Evolutionary conservation across 805 yeast species (phyloP), one percentile per base, ranked within the genome.

Genomic region (Kodamaea restingae): DNA sequence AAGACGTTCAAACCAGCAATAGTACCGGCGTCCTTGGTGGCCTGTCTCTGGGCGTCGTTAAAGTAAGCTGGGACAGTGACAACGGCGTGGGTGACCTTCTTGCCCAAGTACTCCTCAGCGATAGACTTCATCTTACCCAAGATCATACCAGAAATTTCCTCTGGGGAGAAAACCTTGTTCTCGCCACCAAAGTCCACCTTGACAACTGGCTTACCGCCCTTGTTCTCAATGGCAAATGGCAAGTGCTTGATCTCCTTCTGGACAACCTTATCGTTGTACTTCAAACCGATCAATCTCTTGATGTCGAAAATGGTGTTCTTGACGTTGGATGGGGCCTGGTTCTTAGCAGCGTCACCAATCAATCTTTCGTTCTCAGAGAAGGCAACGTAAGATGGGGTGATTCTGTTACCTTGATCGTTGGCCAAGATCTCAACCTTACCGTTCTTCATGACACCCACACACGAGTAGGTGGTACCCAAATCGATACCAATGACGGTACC

Each of bases 321-420:
- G 48, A 95, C 96, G 75, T 88, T 88, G 65, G 88, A 80, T 42
- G 96, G 90, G 48, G 96, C 96, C 73, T 88, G 97, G 71, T 90
- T 88, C 82, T 88, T 88, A 50, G 96, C 97, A 52, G 96, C 91
- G 66, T 88, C 96, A 72, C 96, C 96, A 59, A 88, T 86, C 58
- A 88, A 75, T 72, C 96, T 81, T 75, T 88, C 97, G 41, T 84
- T 78, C 52, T 84, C 93, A 39, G 95, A 86, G 75, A 88, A 88
- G 31, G 96, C 96, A 41, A 90, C 97, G 63, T 84, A 90, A 22
- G 96, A 90, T 42, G 97, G 96, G 42, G 97, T 90, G 44, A 90
- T 88, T 78, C 97, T 87, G 80, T 88, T 88, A 81, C 97, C 97
- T 76, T 88, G 97, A 68, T 90, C 97, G 65, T 88, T 88, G 58